These are phyloP conservation scores for Xerocomus brunneocitrinus DNA, from an alignment of 768 basidiomycete genomes.

Conservation along the genomic window DNA sequence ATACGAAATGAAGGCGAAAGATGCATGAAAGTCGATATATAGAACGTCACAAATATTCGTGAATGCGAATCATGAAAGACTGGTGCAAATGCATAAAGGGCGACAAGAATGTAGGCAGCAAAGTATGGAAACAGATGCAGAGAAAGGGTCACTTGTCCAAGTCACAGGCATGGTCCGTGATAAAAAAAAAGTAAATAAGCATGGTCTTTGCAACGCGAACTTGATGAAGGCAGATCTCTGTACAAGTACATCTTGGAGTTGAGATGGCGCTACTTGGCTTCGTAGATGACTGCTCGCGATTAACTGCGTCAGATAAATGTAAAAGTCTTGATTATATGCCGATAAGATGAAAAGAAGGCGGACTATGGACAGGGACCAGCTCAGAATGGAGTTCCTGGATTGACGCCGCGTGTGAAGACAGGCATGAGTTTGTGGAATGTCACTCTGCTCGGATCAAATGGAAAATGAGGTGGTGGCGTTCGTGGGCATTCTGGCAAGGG, in stretches of 20 bases:
- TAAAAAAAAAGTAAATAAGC: constrained; percentile 13
- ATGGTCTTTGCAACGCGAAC: constrained; percentile 15
- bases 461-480: constrained; percentile 33
- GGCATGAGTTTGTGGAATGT: constrained; percentile 63
- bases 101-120: constrained; percentile 25
- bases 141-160: constrained; percentile 24
- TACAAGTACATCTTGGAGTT: constrained; percentile 26
- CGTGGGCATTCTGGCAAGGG: constrained; percentile 18
- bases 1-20: constrained; percentile 1
- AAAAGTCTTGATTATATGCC: constrained; percentile 27
- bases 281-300: constrained; percentile 23
- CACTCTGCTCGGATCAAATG: constrained; percentile 45
- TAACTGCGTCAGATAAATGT: constrained; percentile 28
- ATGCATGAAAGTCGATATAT: not conserved
- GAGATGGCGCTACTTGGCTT: constrained; percentile 24
- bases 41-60: constrained; percentile 10
- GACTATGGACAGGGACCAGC: not conserved
- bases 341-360: constrained; percentile 22
- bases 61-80: constrained; percentile 16
- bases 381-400: constrained; percentile 13
- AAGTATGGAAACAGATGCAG: constrained; percentile 16
- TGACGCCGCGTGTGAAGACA: constrained; percentile 36
- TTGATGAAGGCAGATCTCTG: constrained; percentile 19
- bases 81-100: constrained; percentile 14
- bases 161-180: constrained; percentile 30